These are phyloP conservation scores for Gillenia trifoliata DNA, from an alignment of 306 rosid species.

Conservation along the genomic window DNA sequence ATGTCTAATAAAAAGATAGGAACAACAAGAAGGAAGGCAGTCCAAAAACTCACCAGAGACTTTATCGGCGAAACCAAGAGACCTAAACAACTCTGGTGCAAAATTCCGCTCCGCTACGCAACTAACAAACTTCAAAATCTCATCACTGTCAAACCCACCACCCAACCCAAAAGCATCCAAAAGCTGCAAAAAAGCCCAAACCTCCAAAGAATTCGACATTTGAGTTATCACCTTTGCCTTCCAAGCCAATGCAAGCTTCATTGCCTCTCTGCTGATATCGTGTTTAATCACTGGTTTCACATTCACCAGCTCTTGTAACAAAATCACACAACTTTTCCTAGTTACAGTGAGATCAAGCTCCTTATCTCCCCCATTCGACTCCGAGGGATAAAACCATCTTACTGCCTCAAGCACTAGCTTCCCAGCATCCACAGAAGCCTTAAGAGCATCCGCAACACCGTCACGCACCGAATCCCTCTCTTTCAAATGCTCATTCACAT, in stretches of 20 bases:
- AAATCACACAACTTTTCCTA: constrained; percentile 31
- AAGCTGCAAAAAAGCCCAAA: constrained; percentile 30
- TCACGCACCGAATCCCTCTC: constrained; percentile 23
- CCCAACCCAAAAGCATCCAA: constrained; percentile 28
- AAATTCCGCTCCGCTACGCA: constrained; percentile 15
- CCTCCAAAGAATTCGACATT: constrained; percentile 15
- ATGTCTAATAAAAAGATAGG: background rate
- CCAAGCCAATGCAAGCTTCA: constrained; percentile 26
- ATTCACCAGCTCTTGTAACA: constrained; percentile 33
- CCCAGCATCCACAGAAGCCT: constrained; percentile 15
- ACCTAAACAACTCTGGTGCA: constrained; percentile 32
- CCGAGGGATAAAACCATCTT: constrained; percentile 24
- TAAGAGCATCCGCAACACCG: constrained; percentile 4
- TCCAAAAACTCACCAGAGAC: constrained; percentile 32
- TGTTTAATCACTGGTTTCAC: constrained; percentile 13
- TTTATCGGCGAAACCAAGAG: constrained; percentile 31
- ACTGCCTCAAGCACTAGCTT: constrained; percentile 35
- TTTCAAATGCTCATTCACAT: constrained; percentile 16
- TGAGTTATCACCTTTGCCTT: constrained; percentile 20
- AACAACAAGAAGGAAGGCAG: background rate
- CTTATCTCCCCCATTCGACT: background rate
- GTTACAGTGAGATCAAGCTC: constrained; percentile 5
- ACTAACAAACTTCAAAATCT: constrained; percentile 19
- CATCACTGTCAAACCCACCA: constrained; percentile 26
- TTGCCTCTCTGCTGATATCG: constrained; percentile 21